Percentiles rank a stretch among this genome's conserved stretches.
phyloP scores from a whole-genome alignment of 371 early-diverging fungal genomes.

The Mortierella polycephala region DNA sequence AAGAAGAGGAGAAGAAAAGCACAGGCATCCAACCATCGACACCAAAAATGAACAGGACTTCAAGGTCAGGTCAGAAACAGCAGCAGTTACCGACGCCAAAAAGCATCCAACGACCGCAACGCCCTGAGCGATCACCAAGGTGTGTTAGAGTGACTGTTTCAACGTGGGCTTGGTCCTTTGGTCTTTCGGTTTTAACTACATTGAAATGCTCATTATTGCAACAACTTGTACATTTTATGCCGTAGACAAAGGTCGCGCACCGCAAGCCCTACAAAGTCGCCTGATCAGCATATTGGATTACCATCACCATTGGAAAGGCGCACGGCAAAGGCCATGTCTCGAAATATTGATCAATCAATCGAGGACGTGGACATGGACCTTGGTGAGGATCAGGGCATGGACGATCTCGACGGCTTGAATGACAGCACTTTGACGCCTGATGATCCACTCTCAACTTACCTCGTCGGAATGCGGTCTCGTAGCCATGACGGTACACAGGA shows the following conservation, averaged over 20 bases:
- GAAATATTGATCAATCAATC: background rate
- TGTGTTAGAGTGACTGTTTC: background rate
- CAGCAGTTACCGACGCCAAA: conserved; percentile 2
- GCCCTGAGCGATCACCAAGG: background rate
- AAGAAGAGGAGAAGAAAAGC: background rate
- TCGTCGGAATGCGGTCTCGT: conserved; percentile 8
- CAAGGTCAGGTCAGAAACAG: background rate
- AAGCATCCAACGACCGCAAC: background rate
- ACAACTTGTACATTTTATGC: background rate
- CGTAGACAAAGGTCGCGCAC: background rate
- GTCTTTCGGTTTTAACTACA: background rate
- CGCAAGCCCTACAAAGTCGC: background rate
- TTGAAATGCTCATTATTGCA: background rate
- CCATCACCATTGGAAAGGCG: background rate
- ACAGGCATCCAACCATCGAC: background rate
- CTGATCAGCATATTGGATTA: background rate
- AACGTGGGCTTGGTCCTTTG: background rate
- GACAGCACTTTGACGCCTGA: conserved; percentile 4
- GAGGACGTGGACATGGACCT: background rate
- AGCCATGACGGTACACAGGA: background rate
- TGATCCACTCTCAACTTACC: conserved; percentile 32
- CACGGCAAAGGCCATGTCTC: background rate
- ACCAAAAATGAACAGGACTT: background rate
- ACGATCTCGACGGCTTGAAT: conserved; percentile 3
- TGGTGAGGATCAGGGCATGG: conserved; percentile 14